These are phyloP conservation scores for Crotalaria pallida DNA, from an alignment of 306 rosid genomes.

Conservation along the genomic window DNA sequence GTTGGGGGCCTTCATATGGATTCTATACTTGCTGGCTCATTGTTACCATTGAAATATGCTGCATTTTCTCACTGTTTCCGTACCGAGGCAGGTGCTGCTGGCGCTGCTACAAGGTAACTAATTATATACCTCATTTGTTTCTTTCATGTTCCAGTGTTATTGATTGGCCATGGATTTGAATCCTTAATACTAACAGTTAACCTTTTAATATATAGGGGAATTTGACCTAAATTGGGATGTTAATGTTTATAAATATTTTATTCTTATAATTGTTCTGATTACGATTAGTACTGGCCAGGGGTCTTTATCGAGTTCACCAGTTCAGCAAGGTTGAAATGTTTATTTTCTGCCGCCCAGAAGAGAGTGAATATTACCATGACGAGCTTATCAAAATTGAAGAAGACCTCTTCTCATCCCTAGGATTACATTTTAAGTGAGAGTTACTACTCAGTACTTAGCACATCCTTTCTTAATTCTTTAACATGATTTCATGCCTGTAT, in stretches of 20 bases:
- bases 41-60: constrained; percentile 76
- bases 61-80: constrained; percentile 96
- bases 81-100: constrained; percentile 99
- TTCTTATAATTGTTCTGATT: neutral
- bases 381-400: constrained; percentile 90
- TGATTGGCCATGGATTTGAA: neutral
- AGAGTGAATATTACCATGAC: constrained; percentile 74
- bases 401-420: constrained; percentile 69
- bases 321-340: constrained; percentile 98
- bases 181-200: neutral
- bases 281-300: constrained; percentile 50
- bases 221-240: neutral
- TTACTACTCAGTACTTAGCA: neutral
- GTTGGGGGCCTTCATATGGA: constrained; percentile 98
- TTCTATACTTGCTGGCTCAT: constrained; percentile 72
- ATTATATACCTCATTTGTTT: neutral
- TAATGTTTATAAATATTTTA: neutral
- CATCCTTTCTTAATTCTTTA: constrained; percentile 13
- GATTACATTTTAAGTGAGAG: constrained; percentile 77
- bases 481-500: neutral
- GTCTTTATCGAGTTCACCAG: constrained; percentile 97
- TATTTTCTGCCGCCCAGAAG: constrained; percentile 75
- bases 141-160: neutral
- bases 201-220: neutral
- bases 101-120: constrained; percentile 72